Conservation (phyloP, 192 early-diverging fungal species). For the Rhizophagus prolifer region DNA sequence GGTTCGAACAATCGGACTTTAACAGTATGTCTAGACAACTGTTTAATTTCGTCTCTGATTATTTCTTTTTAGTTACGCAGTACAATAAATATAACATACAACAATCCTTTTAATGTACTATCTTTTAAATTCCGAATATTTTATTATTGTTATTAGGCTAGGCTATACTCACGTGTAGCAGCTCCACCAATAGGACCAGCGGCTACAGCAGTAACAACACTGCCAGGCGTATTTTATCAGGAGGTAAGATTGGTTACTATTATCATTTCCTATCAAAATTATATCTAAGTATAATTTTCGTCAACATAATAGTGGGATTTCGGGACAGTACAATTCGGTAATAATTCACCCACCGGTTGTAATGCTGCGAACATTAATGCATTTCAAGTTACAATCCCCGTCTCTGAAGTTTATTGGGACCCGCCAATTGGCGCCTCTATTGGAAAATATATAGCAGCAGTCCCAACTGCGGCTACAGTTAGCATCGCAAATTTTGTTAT, state of each 20-base stretch:
- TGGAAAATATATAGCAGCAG: not conserved
- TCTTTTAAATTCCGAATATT: no score
- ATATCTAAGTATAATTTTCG: no score
- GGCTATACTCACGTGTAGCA: no score
- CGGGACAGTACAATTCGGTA: slow-evolving; percentile 2
- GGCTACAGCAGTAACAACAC: no score
- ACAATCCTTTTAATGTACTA: no score
- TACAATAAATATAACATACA: no score
- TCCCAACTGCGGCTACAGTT: not conserved
- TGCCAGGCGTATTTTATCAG: no score
- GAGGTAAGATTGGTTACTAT: no score
- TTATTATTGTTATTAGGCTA: no score
- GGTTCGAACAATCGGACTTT: not conserved
- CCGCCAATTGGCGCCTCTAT: not conserved
- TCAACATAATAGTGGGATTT: slow-evolving; percentile 9
- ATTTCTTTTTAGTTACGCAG: no score
- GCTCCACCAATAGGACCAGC: no score
- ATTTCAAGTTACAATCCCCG: slow-evolving; percentile 1
- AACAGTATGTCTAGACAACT: not conserved
- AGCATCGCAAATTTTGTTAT: not conserved
- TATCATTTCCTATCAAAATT: no score
- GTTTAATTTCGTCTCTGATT: not conserved
- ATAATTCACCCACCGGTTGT: slow-evolving; percentile 17
- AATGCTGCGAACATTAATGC: not conserved
- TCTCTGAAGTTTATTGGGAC: slow-evolving; percentile 14